These are phyloP conservation scores for Penicillium sp. DNA, from an alignment of 2,329 filamentous ascomycete species.

Conservation along the genomic window DNA sequence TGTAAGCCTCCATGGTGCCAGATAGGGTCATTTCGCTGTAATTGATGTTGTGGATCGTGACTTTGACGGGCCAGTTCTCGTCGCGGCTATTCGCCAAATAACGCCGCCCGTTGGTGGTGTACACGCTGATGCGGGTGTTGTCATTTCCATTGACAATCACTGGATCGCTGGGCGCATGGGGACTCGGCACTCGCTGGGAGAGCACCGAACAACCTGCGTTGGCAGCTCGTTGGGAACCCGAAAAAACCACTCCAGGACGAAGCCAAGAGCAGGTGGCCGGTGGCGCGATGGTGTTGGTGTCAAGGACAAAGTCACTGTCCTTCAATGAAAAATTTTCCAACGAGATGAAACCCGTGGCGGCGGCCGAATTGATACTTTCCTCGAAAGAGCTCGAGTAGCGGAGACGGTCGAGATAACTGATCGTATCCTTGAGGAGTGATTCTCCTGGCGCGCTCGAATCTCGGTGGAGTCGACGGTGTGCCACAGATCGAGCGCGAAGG, in stretches of 20 bases:
- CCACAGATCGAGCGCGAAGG: constrained; percentile 32
- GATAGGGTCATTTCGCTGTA: constrained; percentile 56
- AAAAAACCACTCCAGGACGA: constrained; percentile 55
- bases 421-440: constrained; percentile 50
- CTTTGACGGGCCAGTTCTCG: constrained; percentile 62
- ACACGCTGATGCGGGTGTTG: constrained; percentile 31
- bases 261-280: constrained; percentile 57
- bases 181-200: constrained; percentile 26
- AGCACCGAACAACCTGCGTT: constrained; percentile 28
- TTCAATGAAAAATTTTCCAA: constrained; percentile 51
- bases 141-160: constrained; percentile 35
- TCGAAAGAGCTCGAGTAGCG: constrained; percentile 50
- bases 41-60: constrained; percentile 59
- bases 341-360: constrained; percentile 49
- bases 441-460: constrained; percentile 33
- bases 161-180: constrained; percentile 28
- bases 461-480: constrained; percentile 34
- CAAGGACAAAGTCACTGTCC: constrained; percentile 53
- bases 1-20: constrained; percentile 65
- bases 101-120: constrained; percentile 34
- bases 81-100: constrained; percentile 40
- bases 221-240: constrained; percentile 56
- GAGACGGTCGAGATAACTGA: constrained; percentile 57
- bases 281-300: constrained; percentile 47
- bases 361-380: constrained; percentile 50